Base-by-base conservation (phyloP, 2,329 filamentous ascomycete genomes). In the Diplodia sapinea region DNA sequence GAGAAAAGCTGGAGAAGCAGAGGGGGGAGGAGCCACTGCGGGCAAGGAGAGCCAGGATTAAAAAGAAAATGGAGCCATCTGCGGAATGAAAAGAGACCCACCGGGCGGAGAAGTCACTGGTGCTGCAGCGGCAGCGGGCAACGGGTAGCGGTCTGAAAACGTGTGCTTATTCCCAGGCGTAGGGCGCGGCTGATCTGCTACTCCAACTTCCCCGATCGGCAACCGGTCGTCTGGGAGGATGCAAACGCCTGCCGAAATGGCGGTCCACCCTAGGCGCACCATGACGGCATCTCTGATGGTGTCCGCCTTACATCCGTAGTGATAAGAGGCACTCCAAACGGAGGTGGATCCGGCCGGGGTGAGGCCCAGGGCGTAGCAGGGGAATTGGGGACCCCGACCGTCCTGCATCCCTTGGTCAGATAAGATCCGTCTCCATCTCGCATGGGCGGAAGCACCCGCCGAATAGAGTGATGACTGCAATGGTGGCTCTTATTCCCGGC, bases 101-200 rank as follows among this genome's bases (percentile, higher is more conserved):
- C 62, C 36, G 59, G 59, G 52, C 59, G 57, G 65, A 57, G 65
- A 51, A 33, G 64, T 36, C 31, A 40, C 38, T 33, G 52, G 51
- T 55, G 56, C 52, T 43, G 54, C 47, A 59, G 56, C 56, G 20
- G 56, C 20, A 66, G 51, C 26, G 63, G 63, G 23, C 20, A 51
- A 33, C 51, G 47, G 64, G 64, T 66, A 66, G 64, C 64, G 64
- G 64, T 66, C 64, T 51, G 43, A 52, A 31, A 56, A 57, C 17
- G 52, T 54, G 40, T 49, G 38, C 64, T 66, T 66, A 57, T 57
- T 66, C n/a, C 64, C 64, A 57, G 33, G 36, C 40, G 29, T 33
- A 66, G 20, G 64, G 64, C 40, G 64, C 29, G 33, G 43, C 23
- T 38, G 59, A 63, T 63, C 59, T 38, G 59, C 59, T 51, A 31